Base-by-base conservation (phyloP, 371 early-diverging fungal genomes). In the Mucor saturninus region DNA sequence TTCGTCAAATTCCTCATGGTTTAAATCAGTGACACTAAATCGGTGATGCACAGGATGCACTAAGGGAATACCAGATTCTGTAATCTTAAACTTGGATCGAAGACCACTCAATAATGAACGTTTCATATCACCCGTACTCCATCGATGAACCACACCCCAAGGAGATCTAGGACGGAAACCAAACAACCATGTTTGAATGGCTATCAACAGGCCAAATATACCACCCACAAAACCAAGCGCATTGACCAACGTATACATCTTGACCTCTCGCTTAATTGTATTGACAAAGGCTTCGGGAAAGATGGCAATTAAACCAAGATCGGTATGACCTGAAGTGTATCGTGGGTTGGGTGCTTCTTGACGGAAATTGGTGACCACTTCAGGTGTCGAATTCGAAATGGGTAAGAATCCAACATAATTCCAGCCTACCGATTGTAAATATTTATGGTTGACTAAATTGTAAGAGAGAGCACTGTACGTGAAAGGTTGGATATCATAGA, bases 191-290 rank as follows among this genome's bases (percentile, higher is more conserved):
- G 76, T 61, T 54, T 81, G 81, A 7, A 71, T 56, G 5, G 75
- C 72, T 11, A 81, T 37, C 8, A 78, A 51, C 4, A 81, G 48
- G 68, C 81, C 81, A 65, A 81, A 76, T 50, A 81, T 67, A 67
- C 81, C 81, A 64, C 81, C 81, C 6, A 78, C 75, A 48, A 81
- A 78, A 48, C 81, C 81, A 57, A 81, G 75, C 0, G 81, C 81
- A 54, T 81, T 81, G n/a, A 81, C 59, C 5, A 81, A 54, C 2
- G 77, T 78, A 46, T 78, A 81, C 71, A 81, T 70, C 65, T 81
- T 81, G 60, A 76, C 74, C 56, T 81, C 81, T 30, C 79, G 73
- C 15, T 74, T 67, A 8, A 67, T 50, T 3, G 64, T 51, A 2
- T 42, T 46, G 5, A 58, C 69, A 52, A 64, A 81, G 3, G 49